Evolutionary conservation across 768 basidiomycete genomes (phyloP).

Genomic region (Clathrus columnatus): DNA sequence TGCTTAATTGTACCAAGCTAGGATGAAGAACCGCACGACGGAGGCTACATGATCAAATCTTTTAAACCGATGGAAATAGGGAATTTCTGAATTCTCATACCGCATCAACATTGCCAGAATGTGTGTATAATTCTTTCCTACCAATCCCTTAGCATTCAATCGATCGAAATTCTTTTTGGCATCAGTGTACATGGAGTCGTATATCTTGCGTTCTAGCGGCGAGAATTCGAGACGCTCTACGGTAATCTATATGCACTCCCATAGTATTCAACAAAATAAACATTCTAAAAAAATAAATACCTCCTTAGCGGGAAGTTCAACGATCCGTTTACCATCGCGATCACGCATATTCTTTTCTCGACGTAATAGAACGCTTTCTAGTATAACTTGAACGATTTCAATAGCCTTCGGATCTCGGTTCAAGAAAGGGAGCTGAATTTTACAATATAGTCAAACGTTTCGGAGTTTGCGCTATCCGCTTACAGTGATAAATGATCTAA

Average conservation of each 20-base stretch:
- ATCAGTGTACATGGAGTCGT: slow-evolving; percentile 74
- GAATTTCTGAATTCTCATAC: slow-evolving; percentile 31
- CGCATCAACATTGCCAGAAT: slow-evolving; percentile 94
- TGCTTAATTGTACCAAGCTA: slow-evolving; percentile 54
- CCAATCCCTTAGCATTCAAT: slow-evolving; percentile 66
- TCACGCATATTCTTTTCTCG: slow-evolving; percentile 93
- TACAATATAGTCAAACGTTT: background rate
- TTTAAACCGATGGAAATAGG: background rate
- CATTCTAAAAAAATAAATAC: slow-evolving; percentile 36
- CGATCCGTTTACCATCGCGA: slow-evolving; percentile 75
- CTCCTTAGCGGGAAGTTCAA: slow-evolving; percentile 82
- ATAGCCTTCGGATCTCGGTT: slow-evolving; percentile 87
- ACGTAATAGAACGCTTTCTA: slow-evolving; percentile 79
- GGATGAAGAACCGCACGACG: slow-evolving; percentile 93
- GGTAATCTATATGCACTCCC: slow-evolving; percentile 35
- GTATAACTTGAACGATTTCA: slow-evolving; percentile 89
- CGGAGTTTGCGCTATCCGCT: background rate
- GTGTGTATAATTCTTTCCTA: slow-evolving; percentile 75
- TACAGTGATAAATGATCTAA: slow-evolving; percentile 48
- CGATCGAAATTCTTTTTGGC: slow-evolving; percentile 77
- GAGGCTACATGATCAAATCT: slow-evolving; percentile 37
- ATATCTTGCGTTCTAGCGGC: slow-evolving; percentile 73
- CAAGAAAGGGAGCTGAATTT: slow-evolving; percentile 60
- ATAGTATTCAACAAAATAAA: background rate
- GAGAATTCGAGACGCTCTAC: slow-evolving; percentile 78